These are phyloP conservation scores for Musa troglodytarum DNA, from an alignment of 176 grass and related monocot species.

Conservation along the genomic window DNA sequence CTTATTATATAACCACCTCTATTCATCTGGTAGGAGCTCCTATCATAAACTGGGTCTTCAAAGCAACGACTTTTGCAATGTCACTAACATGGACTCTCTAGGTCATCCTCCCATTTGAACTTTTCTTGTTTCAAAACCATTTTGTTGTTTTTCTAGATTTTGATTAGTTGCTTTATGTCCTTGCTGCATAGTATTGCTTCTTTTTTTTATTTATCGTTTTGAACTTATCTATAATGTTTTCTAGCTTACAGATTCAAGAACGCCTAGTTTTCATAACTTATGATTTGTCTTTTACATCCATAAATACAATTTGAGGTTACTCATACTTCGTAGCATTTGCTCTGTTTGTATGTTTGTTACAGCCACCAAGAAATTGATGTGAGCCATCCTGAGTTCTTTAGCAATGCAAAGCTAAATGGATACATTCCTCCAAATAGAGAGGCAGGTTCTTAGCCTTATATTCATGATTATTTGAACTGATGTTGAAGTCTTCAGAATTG, in stretches of 20 bases:
- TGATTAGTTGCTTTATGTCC: background rate
- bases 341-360: conserved; percentile 14
- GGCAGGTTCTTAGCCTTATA: conserved; percentile 27
- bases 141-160: background rate
- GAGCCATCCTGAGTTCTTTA: conserved; percentile 95
- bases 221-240: background rate
- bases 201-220: background rate
- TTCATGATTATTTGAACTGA: conserved; percentile 1
- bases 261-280: background rate
- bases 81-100: too few species aligned
- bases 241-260: background rate
- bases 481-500: background rate
- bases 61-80: too few species aligned
- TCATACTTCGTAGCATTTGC: background rate
- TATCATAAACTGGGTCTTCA: too few species aligned
- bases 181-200: background rate
- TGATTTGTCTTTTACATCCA: background rate
- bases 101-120: background rate
- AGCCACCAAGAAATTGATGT: conserved; percentile 88
- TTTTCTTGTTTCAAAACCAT: background rate
- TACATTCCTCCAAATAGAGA: conserved; percentile 80
- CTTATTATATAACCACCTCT: too few species aligned
- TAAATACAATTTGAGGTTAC: background rate
- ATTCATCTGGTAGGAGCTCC: too few species aligned
- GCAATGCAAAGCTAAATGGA: conserved; percentile 81